Evolutionary conservation across 2,329 filamentous ascomycete genomes (phyloP), one percentile per base, ranked within the genome.

Genomic region (Rhynchosporium secalis): DNA sequence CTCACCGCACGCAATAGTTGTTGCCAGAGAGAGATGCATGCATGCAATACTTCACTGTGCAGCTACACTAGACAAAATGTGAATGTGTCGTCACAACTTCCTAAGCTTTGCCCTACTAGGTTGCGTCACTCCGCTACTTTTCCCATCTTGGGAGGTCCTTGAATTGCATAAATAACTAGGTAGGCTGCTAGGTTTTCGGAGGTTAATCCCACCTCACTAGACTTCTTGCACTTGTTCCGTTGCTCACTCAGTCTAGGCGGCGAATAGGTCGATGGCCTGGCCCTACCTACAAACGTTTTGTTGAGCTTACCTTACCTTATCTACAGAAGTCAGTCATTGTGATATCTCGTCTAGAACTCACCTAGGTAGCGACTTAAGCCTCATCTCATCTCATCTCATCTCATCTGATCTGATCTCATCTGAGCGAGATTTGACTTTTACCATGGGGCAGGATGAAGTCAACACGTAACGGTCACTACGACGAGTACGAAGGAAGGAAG

Each of bases 1-100:
- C 33, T 54, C 51, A 54, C 51, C 51, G 51, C 51, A 54, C 51
- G 13, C 33, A 20, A 41, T 54, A n/a, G 33, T 20, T 20, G 36
- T 20, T 54, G 51, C 26, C 28, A 28, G 28, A 45, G 26, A 48
- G 41, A 33, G 33, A 36, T 36, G 33, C 33, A 46, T 8, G n/a
- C 43, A 28, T 20, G 15, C 3, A 46, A 46, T 46, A 45, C 13
- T n/a, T n/a, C 5, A 46, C 15, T 8, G 15, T 46, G 43, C n/a
- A 46, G 8, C 33, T 36, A 28, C 43, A 26, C 2, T 20, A 28
- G 2, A 8, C 8, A 2, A 20, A 20, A 20, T 20, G 20, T 20
- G 20, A 20, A 20, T 20, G 20, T 46, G n/a, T 26, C 51, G 36
- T 40, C 51, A 41, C n/a, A 20, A 20, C 51, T 6, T n/a, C 36